These are phyloP conservation scores for Pythium angustatum DNA, from an alignment of 352 stramenopile species.

Conservation along the genomic window DNA sequence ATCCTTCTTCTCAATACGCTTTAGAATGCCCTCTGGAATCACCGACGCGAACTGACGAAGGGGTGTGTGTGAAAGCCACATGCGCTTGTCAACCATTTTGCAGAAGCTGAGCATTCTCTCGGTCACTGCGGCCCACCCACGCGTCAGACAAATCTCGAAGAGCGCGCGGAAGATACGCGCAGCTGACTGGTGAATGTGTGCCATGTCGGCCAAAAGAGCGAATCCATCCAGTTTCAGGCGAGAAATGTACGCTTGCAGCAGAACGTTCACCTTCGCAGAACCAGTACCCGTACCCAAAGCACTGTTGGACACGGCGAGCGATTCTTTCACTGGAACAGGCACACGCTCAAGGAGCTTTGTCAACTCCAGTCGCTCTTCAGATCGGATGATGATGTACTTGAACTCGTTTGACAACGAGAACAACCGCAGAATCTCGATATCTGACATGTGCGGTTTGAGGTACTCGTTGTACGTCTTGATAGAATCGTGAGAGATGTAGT, in stretches of 20 bases:
- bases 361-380: conserved; percentile 99
- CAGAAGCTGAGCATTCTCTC: conserved; percentile 96
- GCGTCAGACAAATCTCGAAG: conserved; percentile 98
- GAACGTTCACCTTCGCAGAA: conserved; percentile 98
- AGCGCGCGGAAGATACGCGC: conserved; percentile 98
- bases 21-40: conserved; percentile 95
- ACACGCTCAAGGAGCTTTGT: conserved; percentile 97
- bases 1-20: conserved; percentile 98
- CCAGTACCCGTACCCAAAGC: conserved; percentile 51
- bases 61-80: conserved; percentile 98
- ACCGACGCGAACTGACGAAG: conserved; percentile 94
- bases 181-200: conserved; percentile 98
- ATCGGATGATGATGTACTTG: conserved; percentile 97
- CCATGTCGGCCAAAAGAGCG: conserved; percentile 98
- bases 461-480: conserved; percentile 99
- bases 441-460: conserved; percentile 98
- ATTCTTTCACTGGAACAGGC: conserved; percentile 98
- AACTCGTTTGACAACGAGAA: conserved; percentile 99
- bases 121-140: conserved; percentile 94
- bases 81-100: conserved; percentile 99
- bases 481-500: conserved; percentile 98
- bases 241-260: conserved; percentile 99
- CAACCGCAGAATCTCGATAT: conserved; percentile 99
- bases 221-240: conserved; percentile 97
- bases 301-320: conserved; percentile 51